Conservation (phyloP, 257 asterid genomes). For the Solanum peruvianum region DNA sequence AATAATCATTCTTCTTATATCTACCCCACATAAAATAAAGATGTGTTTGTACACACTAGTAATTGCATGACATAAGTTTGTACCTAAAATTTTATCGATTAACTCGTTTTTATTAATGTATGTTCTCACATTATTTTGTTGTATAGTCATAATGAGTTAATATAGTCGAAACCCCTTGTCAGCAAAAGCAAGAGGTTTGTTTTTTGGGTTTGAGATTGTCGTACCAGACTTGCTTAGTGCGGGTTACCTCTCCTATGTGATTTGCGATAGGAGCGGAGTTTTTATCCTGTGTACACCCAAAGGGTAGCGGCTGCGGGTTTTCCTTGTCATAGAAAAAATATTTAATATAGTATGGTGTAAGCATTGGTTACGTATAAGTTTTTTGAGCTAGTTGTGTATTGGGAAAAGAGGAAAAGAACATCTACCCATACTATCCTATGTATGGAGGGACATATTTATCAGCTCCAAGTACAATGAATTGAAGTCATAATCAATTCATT, state of each 20-base stretch:
- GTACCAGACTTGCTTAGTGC: too few relatives aligned
- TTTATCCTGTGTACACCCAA: too few relatives aligned
- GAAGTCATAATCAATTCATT: neutral
- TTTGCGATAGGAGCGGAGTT: too few relatives aligned
- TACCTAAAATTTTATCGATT: neutral
- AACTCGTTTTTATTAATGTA: neutral
- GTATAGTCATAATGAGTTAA: neutral
- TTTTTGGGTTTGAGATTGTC: too few relatives aligned
- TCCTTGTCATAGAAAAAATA: rapidly evolving
- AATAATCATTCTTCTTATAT: neutral
- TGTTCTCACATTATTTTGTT: neutral
- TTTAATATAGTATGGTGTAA: neutral
- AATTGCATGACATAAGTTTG: neutral
- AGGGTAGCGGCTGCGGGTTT: too few relatives aligned
- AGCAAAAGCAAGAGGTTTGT: too few relatives aligned
- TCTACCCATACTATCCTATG: neutral
- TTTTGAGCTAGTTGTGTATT: neutral
- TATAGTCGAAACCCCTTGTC: neutral
- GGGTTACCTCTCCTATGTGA: too few relatives aligned
- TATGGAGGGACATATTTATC: neutral
- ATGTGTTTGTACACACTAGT: neutral
- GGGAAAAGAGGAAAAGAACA: neutral
- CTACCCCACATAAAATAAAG: neutral
- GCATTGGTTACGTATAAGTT: neutral
- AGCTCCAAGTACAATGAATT: neutral